Base-by-base conservation (phyloP, 2,329 filamentous ascomycete species). In the Teratosphaeria viscida region DNA sequence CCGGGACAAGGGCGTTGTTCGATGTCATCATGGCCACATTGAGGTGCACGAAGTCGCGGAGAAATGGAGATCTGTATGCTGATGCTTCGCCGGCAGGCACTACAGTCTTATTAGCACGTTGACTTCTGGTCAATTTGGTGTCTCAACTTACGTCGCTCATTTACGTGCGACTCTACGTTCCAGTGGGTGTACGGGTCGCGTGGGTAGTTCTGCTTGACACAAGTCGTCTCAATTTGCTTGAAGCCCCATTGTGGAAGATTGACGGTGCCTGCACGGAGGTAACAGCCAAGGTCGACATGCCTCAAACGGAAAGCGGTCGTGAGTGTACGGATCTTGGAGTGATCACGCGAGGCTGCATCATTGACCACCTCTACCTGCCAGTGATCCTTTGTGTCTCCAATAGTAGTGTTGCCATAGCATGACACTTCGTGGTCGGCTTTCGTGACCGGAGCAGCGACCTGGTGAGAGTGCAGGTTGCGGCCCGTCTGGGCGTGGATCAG, bases 21-120 rank as follows among this genome's bases (percentile, higher is more conserved):
- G 94, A 97, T 3, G 94, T 99, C 92, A 97, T 96, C 94, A 99
- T 99, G 63, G 94, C 94, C 63, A 99, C 94, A 73, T 99, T 99
- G 62, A 97, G 80, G 74, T 99, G 94, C 64, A 99, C 87, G 70
- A 99, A 99, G 75, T 99, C 94, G 72, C 95, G 92, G 71, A 96
- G 81, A 82, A 99, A 99, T 2, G 95, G 94, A 39, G 92, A 97
- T 78, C 89, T 95, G 80, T 96, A 99, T 59, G 89, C 87, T 68
- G 88, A 90, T 58, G 94, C 89, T 75, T 96, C 89, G 67, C 89
- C 88, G 63, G 89, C 85, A 47, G 94, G 92, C 29, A 97, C 89
- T 94, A 69, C 39, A 53, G 52, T 96, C 10, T 88, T 92, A 69
- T 53, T 54, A 60, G 43, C 60, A 53, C 53, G 55, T 35, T 4